Evolutionary conservation across 176 grass and related monocot species (phyloP).

Genomic region (Carex parvula): DNA sequence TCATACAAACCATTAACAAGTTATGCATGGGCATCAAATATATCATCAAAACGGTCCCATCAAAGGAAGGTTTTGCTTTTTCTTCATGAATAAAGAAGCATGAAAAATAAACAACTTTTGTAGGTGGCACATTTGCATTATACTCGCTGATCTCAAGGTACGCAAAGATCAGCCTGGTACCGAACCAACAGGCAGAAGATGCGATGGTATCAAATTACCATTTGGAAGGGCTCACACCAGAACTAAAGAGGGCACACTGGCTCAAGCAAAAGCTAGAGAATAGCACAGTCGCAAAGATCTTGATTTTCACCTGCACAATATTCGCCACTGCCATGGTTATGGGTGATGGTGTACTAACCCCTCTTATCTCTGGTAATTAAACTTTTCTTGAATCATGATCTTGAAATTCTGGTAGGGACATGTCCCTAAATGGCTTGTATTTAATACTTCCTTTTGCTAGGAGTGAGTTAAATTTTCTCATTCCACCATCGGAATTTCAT

Average conservation of each 20-base stretch:
- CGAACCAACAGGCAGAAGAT: slow-evolving; percentile 70
- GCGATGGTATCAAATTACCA: slow-evolving; percentile 51
- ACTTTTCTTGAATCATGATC: not conserved
- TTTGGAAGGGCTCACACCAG: slow-evolving; percentile 33
- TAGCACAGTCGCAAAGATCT: slow-evolving; percentile 40
- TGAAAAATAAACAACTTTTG: not conserved
- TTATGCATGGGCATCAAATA: too few relatives aligned
- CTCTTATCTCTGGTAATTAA: slow-evolving; percentile 59
- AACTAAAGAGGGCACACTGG: slow-evolving; percentile 43
- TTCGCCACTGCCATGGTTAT: slow-evolving; percentile 82
- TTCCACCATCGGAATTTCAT: too few relatives aligned
- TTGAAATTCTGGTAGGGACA: not conserved
- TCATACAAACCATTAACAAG: not conserved
- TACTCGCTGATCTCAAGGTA: slow-evolving; percentile 68
- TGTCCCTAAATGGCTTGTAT: not conserved
- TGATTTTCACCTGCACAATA: slow-evolving; percentile 53
- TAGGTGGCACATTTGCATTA: slow-evolving; percentile 75
- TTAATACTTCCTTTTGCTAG: not conserved
- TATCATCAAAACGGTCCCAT: too few relatives aligned
- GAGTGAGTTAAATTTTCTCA: not conserved
- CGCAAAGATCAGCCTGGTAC: slow-evolving; percentile 54
- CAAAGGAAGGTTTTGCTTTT: too few relatives aligned
- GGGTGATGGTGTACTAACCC: slow-evolving; percentile 66
- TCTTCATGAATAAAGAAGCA: too few relatives aligned
- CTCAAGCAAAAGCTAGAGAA: slow-evolving; percentile 52